These are phyloP conservation scores for Lodderomyces beijingensis DNA, from an alignment of 1,139 yeast species.

Conservation along the genomic window DNA sequence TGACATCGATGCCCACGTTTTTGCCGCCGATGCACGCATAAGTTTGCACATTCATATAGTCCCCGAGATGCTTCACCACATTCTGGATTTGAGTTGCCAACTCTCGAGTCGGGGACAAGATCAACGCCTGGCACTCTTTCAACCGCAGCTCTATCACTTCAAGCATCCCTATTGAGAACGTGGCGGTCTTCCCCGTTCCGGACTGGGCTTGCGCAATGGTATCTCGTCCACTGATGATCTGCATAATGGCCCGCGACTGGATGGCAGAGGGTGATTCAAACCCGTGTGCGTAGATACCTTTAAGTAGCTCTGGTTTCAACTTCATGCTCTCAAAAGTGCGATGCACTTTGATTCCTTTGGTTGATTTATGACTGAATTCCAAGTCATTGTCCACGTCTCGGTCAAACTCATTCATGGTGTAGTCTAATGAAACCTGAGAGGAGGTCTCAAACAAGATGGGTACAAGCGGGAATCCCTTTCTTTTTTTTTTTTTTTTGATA, in stretches of 20 bases:
- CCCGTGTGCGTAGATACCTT: conserved; percentile 87
- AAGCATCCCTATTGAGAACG: conserved; percentile 88
- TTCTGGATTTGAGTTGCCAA: conserved; percentile 84
- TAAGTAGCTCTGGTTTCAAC: conserved; percentile 59
- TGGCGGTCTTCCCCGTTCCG: conserved; percentile 98
- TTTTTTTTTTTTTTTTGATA: conserved; percentile 4
- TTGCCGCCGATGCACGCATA: conserved; percentile 96
- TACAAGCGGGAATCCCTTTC: conserved; percentile 2
- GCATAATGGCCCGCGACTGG: conserved; percentile 91
- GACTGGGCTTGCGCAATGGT: conserved; percentile 97
- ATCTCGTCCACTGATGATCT: conserved; percentile 85
- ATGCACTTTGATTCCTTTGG: conserved; percentile 59
- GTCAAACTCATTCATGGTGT: conserved; percentile 44
- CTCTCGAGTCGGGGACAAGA: conserved; percentile 94
- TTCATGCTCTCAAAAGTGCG: conserved; percentile 77
- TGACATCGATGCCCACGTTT: conserved; percentile 74
- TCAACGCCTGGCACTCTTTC: conserved; percentile 74
- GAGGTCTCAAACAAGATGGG: too few species aligned
- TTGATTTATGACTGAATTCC: conserved; percentile 49
- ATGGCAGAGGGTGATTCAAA: conserved; percentile 94
- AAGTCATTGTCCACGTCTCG: conserved; percentile 54
- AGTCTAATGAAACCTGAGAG: too few species aligned
- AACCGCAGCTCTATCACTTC: conserved; percentile 69
- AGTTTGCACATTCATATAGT: conserved; percentile 75
- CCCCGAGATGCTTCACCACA: conserved; percentile 82